These are phyloP conservation scores for Rosa hybrid DNA, from an alignment of 331 rosid species.

Conservation along the genomic window DNA sequence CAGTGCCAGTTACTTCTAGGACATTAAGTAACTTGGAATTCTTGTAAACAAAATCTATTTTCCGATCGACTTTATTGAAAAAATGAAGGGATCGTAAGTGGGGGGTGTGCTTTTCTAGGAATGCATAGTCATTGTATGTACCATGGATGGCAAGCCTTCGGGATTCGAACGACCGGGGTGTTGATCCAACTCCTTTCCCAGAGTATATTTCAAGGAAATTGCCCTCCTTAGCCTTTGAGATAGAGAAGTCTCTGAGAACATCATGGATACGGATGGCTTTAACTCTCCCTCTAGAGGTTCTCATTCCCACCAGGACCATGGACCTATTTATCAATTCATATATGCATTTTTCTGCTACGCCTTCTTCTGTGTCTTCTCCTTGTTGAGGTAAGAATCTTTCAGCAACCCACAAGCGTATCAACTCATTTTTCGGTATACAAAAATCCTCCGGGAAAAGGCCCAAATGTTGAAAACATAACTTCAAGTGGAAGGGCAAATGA, in stretches of 20 bases:
- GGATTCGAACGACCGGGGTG: neutral
- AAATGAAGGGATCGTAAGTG: neutral
- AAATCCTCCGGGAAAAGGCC: conserved; percentile 56
- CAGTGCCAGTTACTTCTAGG: neutral
- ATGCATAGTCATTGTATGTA: neutral
- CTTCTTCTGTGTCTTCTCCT: conserved; percentile 18
- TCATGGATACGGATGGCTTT: conserved; percentile 36
- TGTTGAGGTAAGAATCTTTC: conserved; percentile 46
- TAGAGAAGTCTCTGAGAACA: conserved; percentile 35
- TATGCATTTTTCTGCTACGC: conserved; percentile 4
- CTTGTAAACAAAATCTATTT: neutral
- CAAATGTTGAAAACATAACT: conserved; percentile 37
- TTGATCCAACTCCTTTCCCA: neutral
- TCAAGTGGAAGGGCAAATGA: conserved; percentile 50
- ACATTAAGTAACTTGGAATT: neutral
- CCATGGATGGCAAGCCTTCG: neutral
- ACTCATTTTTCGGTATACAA: conserved; percentile 26
- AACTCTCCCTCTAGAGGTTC: conserved; percentile 13
- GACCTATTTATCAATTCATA: conserved; percentile 12
- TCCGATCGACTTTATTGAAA: neutral
- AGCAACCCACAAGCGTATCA: conserved; percentile 57
- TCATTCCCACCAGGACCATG: neutral
- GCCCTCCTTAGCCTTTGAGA: conserved; percentile 23
- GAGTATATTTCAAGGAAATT: conserved; percentile 11
- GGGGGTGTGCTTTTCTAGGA: neutral